These are phyloP conservation scores for Oldenlandia corymbosa DNA, from an alignment of 257 asterid species.

Conservation along the genomic window DNA sequence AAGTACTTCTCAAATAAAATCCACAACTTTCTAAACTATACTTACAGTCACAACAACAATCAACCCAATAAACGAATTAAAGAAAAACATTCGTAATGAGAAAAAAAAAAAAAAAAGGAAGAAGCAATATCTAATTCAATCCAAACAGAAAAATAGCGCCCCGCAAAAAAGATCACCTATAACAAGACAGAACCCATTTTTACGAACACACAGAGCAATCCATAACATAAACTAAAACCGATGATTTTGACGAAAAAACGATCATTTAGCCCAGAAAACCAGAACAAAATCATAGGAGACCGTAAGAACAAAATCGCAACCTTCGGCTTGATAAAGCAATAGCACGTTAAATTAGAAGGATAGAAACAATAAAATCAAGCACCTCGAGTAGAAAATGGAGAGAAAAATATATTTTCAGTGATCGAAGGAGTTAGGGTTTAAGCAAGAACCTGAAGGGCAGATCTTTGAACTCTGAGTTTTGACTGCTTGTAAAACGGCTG, in stretches of 20 bases:
- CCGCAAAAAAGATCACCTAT: background rate
- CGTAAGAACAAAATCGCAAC: background rate
- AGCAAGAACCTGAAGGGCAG: background rate
- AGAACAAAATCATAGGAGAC: background rate
- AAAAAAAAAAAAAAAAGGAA: too few relatives aligned
- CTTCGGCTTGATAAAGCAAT: background rate
- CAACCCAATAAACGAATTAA: too few relatives aligned
- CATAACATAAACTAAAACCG: background rate
- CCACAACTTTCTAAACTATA: too few relatives aligned
- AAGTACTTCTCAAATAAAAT: too few relatives aligned
- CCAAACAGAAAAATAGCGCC: background rate
- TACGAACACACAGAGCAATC: background rate
- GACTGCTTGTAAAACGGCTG: conserved; percentile 1
- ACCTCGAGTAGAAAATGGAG: background rate
- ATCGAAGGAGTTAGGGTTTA: background rate
- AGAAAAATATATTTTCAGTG: background rate
- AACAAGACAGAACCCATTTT: background rate
- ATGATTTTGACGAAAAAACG: background rate
- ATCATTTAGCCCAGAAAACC: background rate
- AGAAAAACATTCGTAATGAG: too few relatives aligned
- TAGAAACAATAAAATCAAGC: background rate
- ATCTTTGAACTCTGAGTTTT: too few relatives aligned
- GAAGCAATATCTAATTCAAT: background rate
- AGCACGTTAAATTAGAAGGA: background rate
- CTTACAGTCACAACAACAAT: too few relatives aligned